Percentiles rank a stretch among this genome's conserved stretches.
phyloP scores from a whole-genome alignment of 2,329 filamentous ascomycete species.

The Aschersonia sp. region DNA sequence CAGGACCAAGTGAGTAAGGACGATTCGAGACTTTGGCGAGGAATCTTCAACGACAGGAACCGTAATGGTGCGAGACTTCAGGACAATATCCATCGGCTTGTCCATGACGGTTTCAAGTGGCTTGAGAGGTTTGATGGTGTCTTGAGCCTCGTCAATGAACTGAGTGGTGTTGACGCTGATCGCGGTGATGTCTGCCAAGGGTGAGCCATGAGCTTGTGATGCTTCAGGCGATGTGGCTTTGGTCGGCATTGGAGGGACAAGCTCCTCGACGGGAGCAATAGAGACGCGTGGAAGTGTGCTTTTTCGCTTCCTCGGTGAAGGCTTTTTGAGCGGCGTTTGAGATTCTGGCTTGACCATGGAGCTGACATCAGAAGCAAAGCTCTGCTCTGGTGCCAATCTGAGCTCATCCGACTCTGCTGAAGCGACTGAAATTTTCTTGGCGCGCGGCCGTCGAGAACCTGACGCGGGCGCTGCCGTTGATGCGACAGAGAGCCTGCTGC shows the following conservation, averaged over 20 bases:
- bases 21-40: constrained; percentile 71
- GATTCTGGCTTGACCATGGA: constrained; percentile 17
- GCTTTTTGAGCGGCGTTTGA: constrained; percentile 20
- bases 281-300: constrained; percentile 25
- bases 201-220: constrained; percentile 34
- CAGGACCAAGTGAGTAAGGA: constrained; percentile 82
- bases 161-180: constrained; percentile 39
- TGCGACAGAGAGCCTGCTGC: constrained; percentile 25
- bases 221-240: constrained; percentile 42
- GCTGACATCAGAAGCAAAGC: constrained; percentile 19
- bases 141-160: constrained; percentile 13
- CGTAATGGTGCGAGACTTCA: constrained; percentile 66
- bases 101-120: constrained; percentile 68
- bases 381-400: constrained; percentile 9
- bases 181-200: constrained; percentile 61
- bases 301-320: constrained; percentile 54
- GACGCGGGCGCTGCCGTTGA: constrained; percentile 31
- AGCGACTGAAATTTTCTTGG: constrained; percentile 19
- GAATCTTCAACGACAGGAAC: constrained; percentile 58
- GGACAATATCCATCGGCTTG: constrained; percentile 83
- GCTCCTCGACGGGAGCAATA: constrained; percentile 22
- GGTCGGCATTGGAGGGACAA: constrained; percentile 29
- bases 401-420: constrained; percentile 10
- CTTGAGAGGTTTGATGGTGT: constrained; percentile 54
- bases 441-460: constrained; percentile 22